Evolutionary conservation across 495 filamentous ascomycete genomes (phyloP).

Genomic region (Tuber borchii): DNA sequence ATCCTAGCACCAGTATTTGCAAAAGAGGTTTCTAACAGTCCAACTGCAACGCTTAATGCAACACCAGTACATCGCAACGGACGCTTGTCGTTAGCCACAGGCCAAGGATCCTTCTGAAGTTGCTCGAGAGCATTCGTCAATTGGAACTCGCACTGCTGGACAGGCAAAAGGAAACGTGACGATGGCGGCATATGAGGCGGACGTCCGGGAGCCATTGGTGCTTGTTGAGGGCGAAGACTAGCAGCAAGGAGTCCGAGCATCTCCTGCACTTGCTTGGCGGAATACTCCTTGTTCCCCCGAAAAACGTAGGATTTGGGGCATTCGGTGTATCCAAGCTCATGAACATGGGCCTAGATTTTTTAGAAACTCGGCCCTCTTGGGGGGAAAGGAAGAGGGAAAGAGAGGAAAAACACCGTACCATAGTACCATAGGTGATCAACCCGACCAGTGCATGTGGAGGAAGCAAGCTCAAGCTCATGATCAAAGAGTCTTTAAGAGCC

Average conservation of each 20-base stretch:
- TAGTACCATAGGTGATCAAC: conserved; percentile 91
- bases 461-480: conserved; percentile 93
- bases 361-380: background rate
- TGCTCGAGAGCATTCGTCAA: conserved; percentile 95
- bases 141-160: conserved; percentile 96
- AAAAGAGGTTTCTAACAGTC: conserved; percentile 87
- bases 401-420: conserved; percentile 54
- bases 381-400: background rate
- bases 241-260: conserved; percentile 80
- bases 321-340: conserved; percentile 96
- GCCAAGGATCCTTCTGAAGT: conserved; percentile 97
- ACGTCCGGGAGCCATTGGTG: conserved; percentile 59
- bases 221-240: conserved; percentile 67
- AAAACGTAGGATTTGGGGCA: conserved; percentile 99
- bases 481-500: conserved; percentile 88
- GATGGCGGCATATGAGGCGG: conserved; percentile 71
- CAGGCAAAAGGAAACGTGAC: conserved; percentile 85
- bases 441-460: conserved; percentile 92
- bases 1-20: conserved; percentile 91
- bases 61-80: conserved; percentile 91
- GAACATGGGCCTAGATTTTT: conserved; percentile 69
- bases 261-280: conserved; percentile 93
- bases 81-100: conserved; percentile 88
- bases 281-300: conserved; percentile 94
- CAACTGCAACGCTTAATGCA: conserved; percentile 88